phyloP scores from a whole-genome alignment of 495 filamentous ascomycete species.

The Massariosphaeria phaeospora region DNA sequence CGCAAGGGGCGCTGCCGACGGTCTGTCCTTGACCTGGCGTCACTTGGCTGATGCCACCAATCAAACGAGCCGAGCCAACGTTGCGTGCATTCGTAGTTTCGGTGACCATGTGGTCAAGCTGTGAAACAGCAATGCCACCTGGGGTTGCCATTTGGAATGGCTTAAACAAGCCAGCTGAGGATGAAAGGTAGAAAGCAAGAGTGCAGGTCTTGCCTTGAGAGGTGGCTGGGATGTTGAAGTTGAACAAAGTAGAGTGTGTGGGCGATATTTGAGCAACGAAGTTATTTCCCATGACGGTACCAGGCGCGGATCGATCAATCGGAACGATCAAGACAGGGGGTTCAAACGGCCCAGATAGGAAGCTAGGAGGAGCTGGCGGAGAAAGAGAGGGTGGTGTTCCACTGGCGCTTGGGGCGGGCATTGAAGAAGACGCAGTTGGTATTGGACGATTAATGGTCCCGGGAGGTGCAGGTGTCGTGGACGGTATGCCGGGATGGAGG shows the following conservation, averaged over 20 bases:
- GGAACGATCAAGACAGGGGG: conserved; percentile 35
- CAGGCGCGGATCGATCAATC: conserved; percentile 28
- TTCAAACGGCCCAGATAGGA: conserved; percentile 1
- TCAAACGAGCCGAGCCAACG: neutral
- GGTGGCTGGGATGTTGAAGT: conserved; percentile 35
- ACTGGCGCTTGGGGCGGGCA: neutral
- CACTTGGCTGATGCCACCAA: conserved; percentile 4
- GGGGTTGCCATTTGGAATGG: conserved; percentile 19
- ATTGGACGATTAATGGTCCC: too few species aligned
- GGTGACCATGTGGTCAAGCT: conserved; percentile 29
- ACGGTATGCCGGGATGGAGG: neutral
- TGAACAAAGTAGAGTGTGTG: conserved; percentile 35
- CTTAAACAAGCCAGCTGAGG: conserved; percentile 24
- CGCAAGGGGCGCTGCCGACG: conserved; percentile 12
- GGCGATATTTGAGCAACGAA: conserved; percentile 30
- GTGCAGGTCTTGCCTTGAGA: conserved; percentile 36
- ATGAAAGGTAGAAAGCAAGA: conserved; percentile 37
- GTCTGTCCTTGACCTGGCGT: neutral
- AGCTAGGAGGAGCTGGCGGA: neutral
- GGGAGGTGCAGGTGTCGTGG: too few species aligned
- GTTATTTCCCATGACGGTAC: conserved; percentile 30
- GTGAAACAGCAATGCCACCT: conserved; percentile 33
- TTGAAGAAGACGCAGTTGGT: neutral
- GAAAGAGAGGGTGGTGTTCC: neutral
- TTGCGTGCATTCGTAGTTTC: conserved; percentile 28